Base-by-base conservation (phyloP, 345 rosid species). In the Camelina laxa region DNA sequence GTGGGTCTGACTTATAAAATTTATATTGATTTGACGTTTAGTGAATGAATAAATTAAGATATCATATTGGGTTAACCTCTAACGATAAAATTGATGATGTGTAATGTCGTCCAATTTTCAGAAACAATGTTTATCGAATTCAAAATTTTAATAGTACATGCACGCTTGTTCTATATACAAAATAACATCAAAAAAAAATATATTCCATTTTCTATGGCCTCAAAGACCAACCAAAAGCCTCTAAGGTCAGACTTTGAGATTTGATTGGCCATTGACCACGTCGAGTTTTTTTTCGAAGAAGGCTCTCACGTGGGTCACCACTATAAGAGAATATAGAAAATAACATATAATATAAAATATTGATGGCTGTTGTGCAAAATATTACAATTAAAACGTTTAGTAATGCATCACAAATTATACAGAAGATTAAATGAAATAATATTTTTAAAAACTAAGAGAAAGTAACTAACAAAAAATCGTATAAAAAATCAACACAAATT, bases 61-160 rank as follows among this genome's bases (percentile, higher is more conserved):
- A 75, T 75, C 79, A 42, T 62, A 33, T 75, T 61, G 75, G 69
- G 38, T 75, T 51, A 69, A 61, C 31, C 70, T 75, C 64, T 54
- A 53, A 69, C 56, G 75, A 75, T 75, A 69, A 69, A 69, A 61
- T 22, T 75, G 75, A 61, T 75, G 70, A 69, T 54, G 69, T 60
- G 50, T 39, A 22, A 10, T 38, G 69, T 72, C 68, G 48, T 20
- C 51, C 38, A 60, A 4, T 20, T 75, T 15, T 57, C 4, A 36
- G 45, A 19, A 44, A 19, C n/a, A 51, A 31, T 42, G 53, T 30
- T 27, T 11, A 31, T 68, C 31, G 51, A 69, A 42, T 44, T 61
- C 39, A 7, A 50, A 39, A n/a, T 0, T 6, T 9, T 3, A 22
- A 16, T 75, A 61, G 22, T 35, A 44, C 59, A 69, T 69, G 65